Percentiles rank a stretch among this genome's conserved stretches.
phyloP scores from a whole-genome alignment of 345 rosid species.

The Eutrema yunnanense region DNA sequence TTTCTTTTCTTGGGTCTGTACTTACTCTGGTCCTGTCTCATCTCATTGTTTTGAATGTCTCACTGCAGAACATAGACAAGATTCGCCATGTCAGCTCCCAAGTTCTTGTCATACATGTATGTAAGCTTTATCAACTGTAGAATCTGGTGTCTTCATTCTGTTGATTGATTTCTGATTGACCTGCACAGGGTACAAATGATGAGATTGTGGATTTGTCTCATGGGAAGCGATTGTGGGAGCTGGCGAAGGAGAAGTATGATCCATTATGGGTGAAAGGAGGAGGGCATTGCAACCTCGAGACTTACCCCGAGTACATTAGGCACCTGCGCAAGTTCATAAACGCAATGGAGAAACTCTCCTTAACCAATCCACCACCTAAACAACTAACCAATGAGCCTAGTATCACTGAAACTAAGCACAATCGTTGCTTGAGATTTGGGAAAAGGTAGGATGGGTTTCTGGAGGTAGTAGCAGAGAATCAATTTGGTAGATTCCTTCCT shows the following conservation, averaged over 20 bases:
- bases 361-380: slow-evolving; percentile 46
- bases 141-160: not conserved
- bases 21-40: slow-evolving; percentile 5
- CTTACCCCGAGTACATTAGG: slow-evolving; percentile 83
- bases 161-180: slow-evolving; percentile 1
- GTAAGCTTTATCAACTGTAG: slow-evolving; percentile 22
- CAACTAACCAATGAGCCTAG: slow-evolving; percentile 46
- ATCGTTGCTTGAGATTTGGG: slow-evolving; percentile 61
- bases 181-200: slow-evolving; percentile 85
- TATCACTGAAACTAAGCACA: slow-evolving; percentile 52
- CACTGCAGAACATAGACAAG: slow-evolving; percentile 90
- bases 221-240: slow-evolving; percentile 92
- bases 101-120: slow-evolving; percentile 94
- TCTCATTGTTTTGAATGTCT: slow-evolving; percentile 20
- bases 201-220: slow-evolving; percentile 87
- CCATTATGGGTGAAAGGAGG: slow-evolving; percentile 99
- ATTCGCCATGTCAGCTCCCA: slow-evolving; percentile 81
- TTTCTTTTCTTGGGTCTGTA: not conserved
- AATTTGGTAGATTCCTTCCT: not conserved
- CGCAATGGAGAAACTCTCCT: slow-evolving; percentile 82
- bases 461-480: slow-evolving; percentile 8
- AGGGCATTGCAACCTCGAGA: slow-evolving; percentile 96
- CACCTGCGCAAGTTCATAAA: slow-evolving; percentile 75
- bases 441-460: slow-evolving; percentile 34
- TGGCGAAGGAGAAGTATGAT: slow-evolving; percentile 79